Base-by-base conservation (phyloP, 1,139 yeast genomes). In the Pichia terricola region DNA sequence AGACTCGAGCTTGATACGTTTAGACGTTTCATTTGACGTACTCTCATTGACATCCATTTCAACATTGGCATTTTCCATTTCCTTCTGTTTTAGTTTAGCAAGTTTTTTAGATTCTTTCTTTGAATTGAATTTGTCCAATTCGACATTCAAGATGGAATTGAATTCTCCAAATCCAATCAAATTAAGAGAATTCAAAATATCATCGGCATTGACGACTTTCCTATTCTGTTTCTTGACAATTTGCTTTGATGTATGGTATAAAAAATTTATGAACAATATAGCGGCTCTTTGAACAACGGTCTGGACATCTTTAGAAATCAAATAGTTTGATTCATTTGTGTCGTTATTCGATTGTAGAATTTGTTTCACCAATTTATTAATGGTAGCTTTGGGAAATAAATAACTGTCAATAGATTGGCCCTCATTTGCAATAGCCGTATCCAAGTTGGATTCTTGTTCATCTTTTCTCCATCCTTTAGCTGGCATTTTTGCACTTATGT, bases 401-500 rank as follows among this genome's bases (percentile, higher is more conserved):
- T 81, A 69, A 42, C 54, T 86, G 45, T 81, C 87, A 9, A 82
- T 80, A 0, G 86, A 75, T 4, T 77, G 69, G 42, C 69, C 66
- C 45, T 80, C 86, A 22, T 70, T 67, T 33, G 77, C 81, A 45
- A 72, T 70, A n/a, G 67, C 68, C 7, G 78, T 58, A 39, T 56
- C 62, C 30, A 58, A 47, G 43, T 57, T 75, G 36, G 75, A 72
- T 5, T 83, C 86, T 44, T 79, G 86, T 1, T 81, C 78, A 57
- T 78, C 81, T 58, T 80, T 81, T 66, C 84, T 79, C 88, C 87
- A 81, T 39, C 88, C 87, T 61, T 81, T 81, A 58, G 88, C 88
- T 49, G 91, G 88, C 91, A 81, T 81, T 6, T n/a, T n/a, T n/a
- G n/a, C n/a, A n/a, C n/a, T n/a, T n/a, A n/a, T n/a, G n/a, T n/a